Conservation (phyloP, 2,329 filamentous ascomycete genomes). For the Aureobasidium sp. region DNA sequence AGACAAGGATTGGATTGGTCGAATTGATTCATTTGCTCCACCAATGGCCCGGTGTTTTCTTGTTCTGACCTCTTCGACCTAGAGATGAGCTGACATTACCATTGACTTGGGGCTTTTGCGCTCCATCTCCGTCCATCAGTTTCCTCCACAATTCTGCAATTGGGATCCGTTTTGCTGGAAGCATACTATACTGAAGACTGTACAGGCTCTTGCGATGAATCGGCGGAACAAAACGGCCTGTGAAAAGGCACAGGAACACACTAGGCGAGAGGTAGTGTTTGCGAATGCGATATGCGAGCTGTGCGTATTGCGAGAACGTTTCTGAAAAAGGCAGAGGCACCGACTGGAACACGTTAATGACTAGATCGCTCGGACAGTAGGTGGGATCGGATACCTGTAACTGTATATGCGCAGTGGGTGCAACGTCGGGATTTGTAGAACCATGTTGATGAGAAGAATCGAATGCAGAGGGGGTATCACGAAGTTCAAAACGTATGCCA, state of each 20-base stretch:
- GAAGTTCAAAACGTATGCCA: constrained; percentile 84
- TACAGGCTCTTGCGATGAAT: constrained; percentile 94
- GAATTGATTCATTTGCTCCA: constrained; percentile 11
- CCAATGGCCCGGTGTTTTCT: constrained; percentile 13
- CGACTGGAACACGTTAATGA: constrained; percentile 48
- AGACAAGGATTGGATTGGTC: not conserved
- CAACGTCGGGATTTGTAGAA: constrained; percentile 22
- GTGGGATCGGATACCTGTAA: constrained; percentile 59
- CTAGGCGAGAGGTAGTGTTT: constrained; percentile 91
- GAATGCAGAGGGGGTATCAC: constrained; percentile 54
- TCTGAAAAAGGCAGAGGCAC: constrained; percentile 83
- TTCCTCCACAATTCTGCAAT: constrained; percentile 77
- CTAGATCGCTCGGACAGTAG: not conserved
- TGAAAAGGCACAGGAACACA: constrained; percentile 80
- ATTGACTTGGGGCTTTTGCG: not conserved
- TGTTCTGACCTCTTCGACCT: constrained; percentile 9
- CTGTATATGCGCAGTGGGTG: constrained; percentile 73
- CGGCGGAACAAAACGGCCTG: constrained; percentile 87
- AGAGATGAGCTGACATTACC: not conserved
- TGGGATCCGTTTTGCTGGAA: constrained; percentile 72
- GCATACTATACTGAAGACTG: constrained; percentile 95
- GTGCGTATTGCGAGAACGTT: constrained; percentile 97
- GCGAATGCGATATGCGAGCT: constrained; percentile 82
- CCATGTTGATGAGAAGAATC: not conserved
- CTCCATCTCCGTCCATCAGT: constrained; percentile 9